Base-by-base conservation (phyloP, 495 filamentous ascomycete species). In the Podospora pseudoanserina region DNA sequence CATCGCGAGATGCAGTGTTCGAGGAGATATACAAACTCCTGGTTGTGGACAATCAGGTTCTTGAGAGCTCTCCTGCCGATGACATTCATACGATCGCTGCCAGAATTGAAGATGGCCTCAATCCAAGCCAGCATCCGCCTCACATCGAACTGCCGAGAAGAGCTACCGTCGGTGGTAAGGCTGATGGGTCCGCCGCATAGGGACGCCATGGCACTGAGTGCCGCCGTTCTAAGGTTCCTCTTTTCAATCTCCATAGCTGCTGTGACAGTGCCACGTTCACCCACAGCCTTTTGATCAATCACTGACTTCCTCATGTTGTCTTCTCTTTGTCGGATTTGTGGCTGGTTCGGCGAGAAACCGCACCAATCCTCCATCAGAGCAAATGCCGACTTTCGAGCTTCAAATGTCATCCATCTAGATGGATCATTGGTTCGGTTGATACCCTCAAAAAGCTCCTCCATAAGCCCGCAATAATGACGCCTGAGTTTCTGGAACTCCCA, bases 331-430 rank as follows among this genome's bases (percentile, higher is more conserved):
- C 88, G 86, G 49, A 96, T 92, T 67, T 93, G 90, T 39, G 81
- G 79, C 73, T 94, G 93, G 76, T 97, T 97, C 5, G 95, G 92
- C 0, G 95, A 96, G 76, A 95, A 96, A 0, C 96, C 95, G 79
- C 96, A 98, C 95, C 95, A 99, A 66, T 98, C 94, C 76, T 98
- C 94, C 93, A 99, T 98, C 39, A 98, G 79, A 5, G 94, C 89
- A 74, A 98, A 99, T 5, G 93, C 88, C 11, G 95, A 97, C 73
- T 97, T 94, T 27, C 95, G 84, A 0, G 93, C 90, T 75, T 97
- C 95, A 70, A 99, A 99, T 0, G 96, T 91, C 83, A 99, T 94
- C 92, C 93, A 98, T 23, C 91, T 86, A 2, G 91, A 88, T 4
- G 93, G 90, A 70, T 97, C 92, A 69, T 88, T 89, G 0, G 92